These are phyloP conservation scores for Aspergillus neoniger DNA, from an alignment of 2,329 filamentous ascomycete genomes.

Conservation along the genomic window DNA sequence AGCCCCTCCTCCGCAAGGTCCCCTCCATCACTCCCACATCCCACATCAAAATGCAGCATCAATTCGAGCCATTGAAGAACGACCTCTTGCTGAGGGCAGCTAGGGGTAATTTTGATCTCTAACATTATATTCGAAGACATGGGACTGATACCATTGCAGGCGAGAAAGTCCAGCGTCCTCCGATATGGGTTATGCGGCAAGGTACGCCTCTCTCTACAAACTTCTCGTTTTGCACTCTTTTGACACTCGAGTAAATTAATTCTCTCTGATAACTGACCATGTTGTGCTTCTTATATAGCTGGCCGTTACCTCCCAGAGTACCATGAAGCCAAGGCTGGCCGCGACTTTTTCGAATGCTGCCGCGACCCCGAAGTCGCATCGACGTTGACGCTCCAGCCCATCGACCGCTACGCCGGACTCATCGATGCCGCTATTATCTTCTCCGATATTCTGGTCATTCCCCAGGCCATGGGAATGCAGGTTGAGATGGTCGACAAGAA, in stretches of 20 bases:
- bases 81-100: constrained; percentile 89
- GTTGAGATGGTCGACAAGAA: constrained; percentile 99
- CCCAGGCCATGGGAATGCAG: constrained; percentile 97
- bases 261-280: neutral
- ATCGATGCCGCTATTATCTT: constrained; percentile 98
- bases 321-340: constrained; percentile 84
- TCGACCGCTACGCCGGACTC: constrained; percentile 86
- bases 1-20: constrained; percentile 22
- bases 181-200: constrained; percentile 99
- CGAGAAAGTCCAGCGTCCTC: constrained; percentile 85
- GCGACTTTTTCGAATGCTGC: constrained; percentile 98
- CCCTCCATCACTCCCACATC: constrained; percentile 10
- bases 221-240: neutral
- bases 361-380: constrained; percentile 90
- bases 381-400: constrained; percentile 88
- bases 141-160: constrained; percentile 55
- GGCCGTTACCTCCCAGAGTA: constrained; percentile 98
- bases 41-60: constrained; percentile 59
- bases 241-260: neutral
- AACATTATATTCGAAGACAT: neutral
- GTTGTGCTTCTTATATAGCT: constrained; percentile 56
- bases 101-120: constrained; percentile 61
- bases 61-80: constrained; percentile 86
- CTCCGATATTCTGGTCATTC: constrained; percentile 96
- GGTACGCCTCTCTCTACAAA: constrained; percentile 55